Conservation (phyloP, 2,329 filamentous ascomycete genomes). For the Aspergillus floridensis region DNA sequence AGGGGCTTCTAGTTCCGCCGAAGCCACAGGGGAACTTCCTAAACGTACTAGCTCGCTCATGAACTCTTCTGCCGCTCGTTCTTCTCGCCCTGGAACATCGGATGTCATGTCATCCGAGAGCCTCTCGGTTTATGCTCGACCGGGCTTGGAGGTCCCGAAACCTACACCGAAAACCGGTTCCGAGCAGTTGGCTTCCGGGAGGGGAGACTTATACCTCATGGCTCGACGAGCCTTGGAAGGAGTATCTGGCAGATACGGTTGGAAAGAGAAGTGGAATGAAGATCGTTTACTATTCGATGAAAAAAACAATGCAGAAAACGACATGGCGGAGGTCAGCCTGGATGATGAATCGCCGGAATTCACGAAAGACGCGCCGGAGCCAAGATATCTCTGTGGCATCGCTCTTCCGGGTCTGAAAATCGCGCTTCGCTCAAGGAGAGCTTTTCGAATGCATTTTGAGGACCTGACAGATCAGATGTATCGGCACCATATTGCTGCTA, state of each 20-base stretch:
- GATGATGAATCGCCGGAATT: conserved; percentile 26
- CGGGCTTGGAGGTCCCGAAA: conserved; percentile 42
- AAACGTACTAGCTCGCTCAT: conserved; percentile 42
- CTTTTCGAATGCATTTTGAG: conserved; percentile 68
- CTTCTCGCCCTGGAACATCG: conserved; percentile 24
- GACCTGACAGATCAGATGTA: conserved; percentile 80
- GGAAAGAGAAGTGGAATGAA: conserved; percentile 73
- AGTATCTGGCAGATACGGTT: conserved; percentile 67
- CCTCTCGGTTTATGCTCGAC: conserved; percentile 38
- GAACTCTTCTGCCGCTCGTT: conserved; percentile 17
- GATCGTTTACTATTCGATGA: conserved; percentile 46
- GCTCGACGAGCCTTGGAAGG: conserved; percentile 77
- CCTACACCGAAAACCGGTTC: conserved; percentile 55
- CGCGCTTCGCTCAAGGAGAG: conserved; percentile 60
- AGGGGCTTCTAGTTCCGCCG: conserved; percentile 21
- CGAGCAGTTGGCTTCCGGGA: conserved; percentile 75
- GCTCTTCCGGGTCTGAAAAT: conserved; percentile 58
- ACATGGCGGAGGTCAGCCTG: conserved; percentile 37
- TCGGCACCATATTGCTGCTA: conserved; percentile 77
- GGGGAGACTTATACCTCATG: conserved; percentile 77
- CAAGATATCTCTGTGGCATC: conserved; percentile 47
- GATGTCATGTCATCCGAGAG: conserved; percentile 31
- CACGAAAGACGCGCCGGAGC: conserved; percentile 15
- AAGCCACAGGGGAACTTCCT: conserved; percentile 32
- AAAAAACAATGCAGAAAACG: conserved; percentile 25